Percentiles rank a stretch among this genome's conserved stretches.
Conservation (phyloP, 2,329 filamentous ascomycete genomes). For the Cladorrhinum sp. region DNA sequence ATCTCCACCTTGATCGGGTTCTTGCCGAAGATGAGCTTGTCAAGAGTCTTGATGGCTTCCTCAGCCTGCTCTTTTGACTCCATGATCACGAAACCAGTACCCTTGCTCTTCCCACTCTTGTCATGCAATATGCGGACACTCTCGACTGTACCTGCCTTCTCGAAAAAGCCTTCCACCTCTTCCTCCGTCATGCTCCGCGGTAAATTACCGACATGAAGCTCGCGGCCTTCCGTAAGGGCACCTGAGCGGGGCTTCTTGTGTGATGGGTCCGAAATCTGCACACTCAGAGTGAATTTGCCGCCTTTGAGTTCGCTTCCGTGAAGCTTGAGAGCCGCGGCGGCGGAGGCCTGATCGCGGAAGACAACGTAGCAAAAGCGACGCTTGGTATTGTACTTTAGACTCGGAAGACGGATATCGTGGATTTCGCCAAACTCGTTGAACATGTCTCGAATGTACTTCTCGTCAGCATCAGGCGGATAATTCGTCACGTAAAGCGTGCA, state of each 20-base stretch:
- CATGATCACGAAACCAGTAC: constrained; percentile 79
- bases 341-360: constrained; percentile 68
- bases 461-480: constrained; percentile 75
- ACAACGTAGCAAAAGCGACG: constrained; percentile 95
- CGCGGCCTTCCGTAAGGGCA: constrained; percentile 80
- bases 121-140: constrained; percentile 69
- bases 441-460: constrained; percentile 63
- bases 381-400: constrained; percentile 81
- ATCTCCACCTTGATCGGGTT: constrained; percentile 66
- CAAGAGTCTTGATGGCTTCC: constrained; percentile 62
- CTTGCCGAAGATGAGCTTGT: constrained; percentile 67
- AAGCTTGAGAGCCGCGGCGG: constrained; percentile 68
- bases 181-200: constrained; percentile 60
- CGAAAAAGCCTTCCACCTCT: constrained; percentile 69
- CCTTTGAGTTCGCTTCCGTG: constrained; percentile 70
- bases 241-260: constrained; percentile 76
- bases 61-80: constrained; percentile 66
- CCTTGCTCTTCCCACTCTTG: constrained; percentile 66
- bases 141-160: constrained; percentile 72
- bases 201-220: constrained; percentile 74
- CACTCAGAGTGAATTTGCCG: constrained; percentile 65
- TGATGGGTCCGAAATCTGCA: constrained; percentile 79
- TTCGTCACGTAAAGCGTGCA: constrained; percentile 89
- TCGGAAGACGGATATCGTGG: constrained; percentile 83
- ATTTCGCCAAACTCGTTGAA: constrained; percentile 78